Base-by-base conservation (phyloP, 1,284 basidiomycete genomes). In the Ustilago crameri region DNA sequence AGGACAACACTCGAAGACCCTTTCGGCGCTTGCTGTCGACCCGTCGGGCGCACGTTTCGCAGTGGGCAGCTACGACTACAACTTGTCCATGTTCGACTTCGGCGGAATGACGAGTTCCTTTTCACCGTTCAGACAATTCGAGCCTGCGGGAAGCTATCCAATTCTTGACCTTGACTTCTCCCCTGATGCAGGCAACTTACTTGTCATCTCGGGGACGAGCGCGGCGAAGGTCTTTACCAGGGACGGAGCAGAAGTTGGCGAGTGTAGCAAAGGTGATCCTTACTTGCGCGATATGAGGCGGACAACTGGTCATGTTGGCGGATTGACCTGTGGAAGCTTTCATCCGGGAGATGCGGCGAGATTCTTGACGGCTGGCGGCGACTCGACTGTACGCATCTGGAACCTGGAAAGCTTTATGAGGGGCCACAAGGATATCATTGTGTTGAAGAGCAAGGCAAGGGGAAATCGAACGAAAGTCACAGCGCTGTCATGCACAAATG, bases 231-330 rank as follows among this genome's bases (percentile, higher is more conserved):
- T 98, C 38, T 98, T 91, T 82, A 90, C 91, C 78, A 57, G 76
- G 5, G 77, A 83, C 20, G 81, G 78, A 12, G 58, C 59, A 1
- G 66, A 77, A 32, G n/a, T 78, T 0, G 67, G 55, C 0, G 60
- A 49, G 30, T 81, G 63, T 88, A 91, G 63, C 91, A 98, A 98
- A 85, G 96, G 96, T 34, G 96, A 99, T 85, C 92, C 92, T 68
- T 99, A 98, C 82, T 91, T 99, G 77, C 90, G 96, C 53, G 96
- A 99, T 85, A 96, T 98, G 93, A 93, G 93, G 84, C 91, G 97
- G 80, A 98, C 96, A 60, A 87, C 89, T 45, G 96, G 96, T 2
- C 96, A 99, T 84, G 94, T 97, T 48, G 90, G 91, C 38, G 94
- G 96, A 82, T 83, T 98, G 70, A 91, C 91, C 23, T 87, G 89